A percentile compares a stretch with the other conserved stretches of the same genome.
phyloP scores from a whole-genome alignment of 2,329 filamentous ascomycete species.

The Talaromyces sp. region DNA sequence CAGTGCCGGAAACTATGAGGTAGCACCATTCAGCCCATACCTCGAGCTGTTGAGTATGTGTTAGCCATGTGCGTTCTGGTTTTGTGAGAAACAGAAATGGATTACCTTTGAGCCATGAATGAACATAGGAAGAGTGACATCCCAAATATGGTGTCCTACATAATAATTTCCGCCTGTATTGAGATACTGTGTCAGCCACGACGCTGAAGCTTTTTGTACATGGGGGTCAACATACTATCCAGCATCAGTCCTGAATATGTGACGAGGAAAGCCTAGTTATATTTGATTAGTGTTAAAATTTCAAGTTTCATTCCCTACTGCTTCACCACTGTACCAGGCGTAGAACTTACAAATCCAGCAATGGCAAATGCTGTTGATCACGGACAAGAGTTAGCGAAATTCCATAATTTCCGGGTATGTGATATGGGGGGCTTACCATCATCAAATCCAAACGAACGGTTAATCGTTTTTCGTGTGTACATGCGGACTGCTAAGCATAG shows the following conservation, averaged over 20 bases:
- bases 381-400: not conserved
- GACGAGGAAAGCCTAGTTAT: not conserved
- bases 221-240: not conserved
- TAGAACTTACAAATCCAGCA: conserved; percentile 3
- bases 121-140: conserved; percentile 2
- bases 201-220: not conserved
- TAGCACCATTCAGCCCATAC: conserved; percentile 11
- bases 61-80: not conserved
- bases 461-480: not conserved
- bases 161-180: conserved; percentile 6
- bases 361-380: not conserved
- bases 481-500: not conserved
- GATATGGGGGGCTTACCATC: not conserved
- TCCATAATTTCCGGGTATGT: not conserved
- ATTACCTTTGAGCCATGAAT: conserved; percentile 8
- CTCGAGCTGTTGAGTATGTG: conserved; percentile 1
- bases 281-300: not conserved
- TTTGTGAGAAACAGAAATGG: too few relatives aligned
- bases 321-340: not conserved
- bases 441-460: conserved; percentile 3
- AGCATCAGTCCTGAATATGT: conserved; percentile 10
- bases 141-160: conserved; percentile 8
- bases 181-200: not conserved
- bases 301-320: not conserved
- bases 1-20: conserved; percentile 4